Evolutionary conservation across 345 rosid genomes (phyloP), one percentile per base, ranked within the genome.

Genomic region (Nasturtium officinale): DNA sequence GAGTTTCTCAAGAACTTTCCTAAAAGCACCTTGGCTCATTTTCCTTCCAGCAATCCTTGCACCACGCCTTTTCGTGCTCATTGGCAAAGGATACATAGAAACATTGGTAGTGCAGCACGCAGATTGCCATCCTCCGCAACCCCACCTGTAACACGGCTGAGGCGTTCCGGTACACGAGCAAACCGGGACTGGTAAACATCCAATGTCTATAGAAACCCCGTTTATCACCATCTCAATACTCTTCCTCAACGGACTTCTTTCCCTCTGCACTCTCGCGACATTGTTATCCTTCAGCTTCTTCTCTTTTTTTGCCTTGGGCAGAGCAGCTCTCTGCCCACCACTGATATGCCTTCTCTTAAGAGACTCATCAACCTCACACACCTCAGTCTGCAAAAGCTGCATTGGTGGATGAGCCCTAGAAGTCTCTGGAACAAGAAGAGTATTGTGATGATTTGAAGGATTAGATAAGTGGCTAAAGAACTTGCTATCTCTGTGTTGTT

Each of bases 61-160:
- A 42, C 97, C 96, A 2, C 91, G 90, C 20, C 92, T 76, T 78
- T 90, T 93, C 26, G 94, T 89, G 80, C 93, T 89, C 89, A 91
- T 87, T 0, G 97, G 98, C 80, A 93, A 76, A 32, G 98, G 98
- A 37, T 89, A 87, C 84, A 89, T 83, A 3, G 98, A 93, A 9
- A 93, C 86, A 76, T 87, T 87, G 0, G 97, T 90, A 0, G 97
- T 93, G 67, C 98, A 93, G 42, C 97, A 93, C 1, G 96, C 92
- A 0, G 98, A 93, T 65, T 93, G 98, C 98, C 98, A 93, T 60
- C 98, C 98, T 3, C 98, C 98, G 54, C 96, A 89, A 11, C 98
- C 97, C 97, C 98, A 93, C 30, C 97, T 80, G 61, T 93, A 93
- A 37, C 97, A 90, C 56, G 85, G 97, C 72, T 87, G 96, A 23